These are phyloP conservation scores for Dothideomycetidae sp. DNA, from an alignment of 2,329 filamentous ascomycete genomes.

Conservation along the genomic window DNA sequence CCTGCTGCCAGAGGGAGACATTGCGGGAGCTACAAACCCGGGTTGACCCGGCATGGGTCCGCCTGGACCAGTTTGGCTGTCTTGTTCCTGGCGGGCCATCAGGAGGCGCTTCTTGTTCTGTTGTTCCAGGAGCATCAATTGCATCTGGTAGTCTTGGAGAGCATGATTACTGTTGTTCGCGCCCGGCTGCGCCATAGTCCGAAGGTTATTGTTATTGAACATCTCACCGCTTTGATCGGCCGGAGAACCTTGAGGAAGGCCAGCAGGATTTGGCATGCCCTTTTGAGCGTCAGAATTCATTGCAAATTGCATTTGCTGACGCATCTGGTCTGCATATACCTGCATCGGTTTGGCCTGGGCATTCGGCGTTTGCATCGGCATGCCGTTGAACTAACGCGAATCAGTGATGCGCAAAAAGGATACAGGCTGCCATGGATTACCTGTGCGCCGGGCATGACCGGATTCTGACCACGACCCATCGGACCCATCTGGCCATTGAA, in stretches of 20 bases:
- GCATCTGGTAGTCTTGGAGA: constrained; percentile 79
- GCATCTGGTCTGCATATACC: constrained; percentile 69
- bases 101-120: constrained; percentile 77
- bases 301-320: constrained; percentile 63
- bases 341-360: constrained; percentile 73
- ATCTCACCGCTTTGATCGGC: constrained; percentile 44
- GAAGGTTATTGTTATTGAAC: constrained; percentile 37
- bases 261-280: constrained; percentile 46
- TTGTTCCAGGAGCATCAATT: constrained; percentile 73
- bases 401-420: constrained; percentile 3
- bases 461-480: constrained; percentile 53
- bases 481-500: constrained; percentile 69
- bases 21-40: constrained; percentile 34
- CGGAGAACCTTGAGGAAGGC: constrained; percentile 66
- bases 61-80: constrained; percentile 37
- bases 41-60: constrained; percentile 33
- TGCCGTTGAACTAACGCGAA: constrained; percentile 57
- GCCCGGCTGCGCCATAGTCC: constrained; percentile 23
- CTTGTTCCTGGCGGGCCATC: constrained; percentile 71
- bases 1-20: constrained; percentile 56
- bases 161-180: constrained; percentile 57
- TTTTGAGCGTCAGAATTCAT: constrained; percentile 60
- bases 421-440: constrained; percentile 25
- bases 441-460: constrained; percentile 56
- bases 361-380: constrained; percentile 38